These are phyloP conservation scores for Penicillium digitatum DNA, from an alignment of 2,329 filamentous ascomycete genomes.

Conservation along the genomic window DNA sequence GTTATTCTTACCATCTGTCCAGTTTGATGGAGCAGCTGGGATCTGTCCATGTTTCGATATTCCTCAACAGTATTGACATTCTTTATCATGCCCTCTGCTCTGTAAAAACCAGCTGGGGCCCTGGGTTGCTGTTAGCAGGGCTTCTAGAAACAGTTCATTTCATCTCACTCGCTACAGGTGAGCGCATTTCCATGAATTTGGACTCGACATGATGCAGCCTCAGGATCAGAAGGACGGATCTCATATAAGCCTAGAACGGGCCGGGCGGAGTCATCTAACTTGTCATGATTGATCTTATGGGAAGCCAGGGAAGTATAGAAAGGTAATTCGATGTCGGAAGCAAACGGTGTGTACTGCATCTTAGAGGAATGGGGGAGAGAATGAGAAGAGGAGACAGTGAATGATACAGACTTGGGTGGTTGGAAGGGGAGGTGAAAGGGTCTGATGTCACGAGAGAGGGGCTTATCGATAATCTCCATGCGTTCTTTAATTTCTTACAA, in stretches of 20 bases:
- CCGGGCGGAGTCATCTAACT: conserved; percentile 88
- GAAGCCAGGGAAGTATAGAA: conserved; percentile 93
- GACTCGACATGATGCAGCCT: conserved; percentile 78
- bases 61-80: conserved; percentile 96
- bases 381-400: neutral
- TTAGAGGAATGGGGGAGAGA: conserved; percentile 10
- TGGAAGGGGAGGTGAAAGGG: neutral
- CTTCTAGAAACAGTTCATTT: neutral
- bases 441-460: neutral
- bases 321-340: conserved; percentile 88
- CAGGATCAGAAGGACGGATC: conserved; percentile 65
- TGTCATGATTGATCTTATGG: conserved; percentile 94
- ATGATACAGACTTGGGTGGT: neutral
- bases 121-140: conserved; percentile 41
- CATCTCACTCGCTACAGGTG: conserved; percentile 71
- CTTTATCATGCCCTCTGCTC: conserved; percentile 88
- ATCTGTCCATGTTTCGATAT: conserved; percentile 79
- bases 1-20: conserved; percentile 65
- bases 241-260: conserved; percentile 86
- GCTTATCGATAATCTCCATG: neutral
- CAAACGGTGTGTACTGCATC: conserved; percentile 81
- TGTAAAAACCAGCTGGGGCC: conserved; percentile 65
- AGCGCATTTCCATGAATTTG: conserved; percentile 85
- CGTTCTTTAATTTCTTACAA: too few species aligned
- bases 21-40: conserved; percentile 70